A percentile compares a stretch with the other conserved stretches of the same genome.
Evolutionary conservation across 164 flowering plant genomes (phyloP).

Genomic region (Tetrastigma voinierianum): DNA sequence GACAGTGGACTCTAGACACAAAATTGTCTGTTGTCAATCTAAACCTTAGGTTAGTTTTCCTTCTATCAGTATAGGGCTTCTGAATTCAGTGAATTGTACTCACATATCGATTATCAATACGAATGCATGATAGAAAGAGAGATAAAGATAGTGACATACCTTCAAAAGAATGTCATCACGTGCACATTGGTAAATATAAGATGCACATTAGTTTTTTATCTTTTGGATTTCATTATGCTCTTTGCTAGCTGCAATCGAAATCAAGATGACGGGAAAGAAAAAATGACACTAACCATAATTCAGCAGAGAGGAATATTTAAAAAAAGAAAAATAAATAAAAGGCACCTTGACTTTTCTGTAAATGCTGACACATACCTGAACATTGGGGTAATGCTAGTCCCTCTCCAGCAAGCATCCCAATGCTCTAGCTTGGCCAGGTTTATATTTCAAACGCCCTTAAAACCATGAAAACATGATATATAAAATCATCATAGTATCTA

Average conservation of each 20-base stretch:
- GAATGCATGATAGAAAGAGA: background rate
- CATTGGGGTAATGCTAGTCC: slow-evolving; percentile 43
- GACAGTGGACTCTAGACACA: too few relatives aligned
- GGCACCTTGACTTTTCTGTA: background rate
- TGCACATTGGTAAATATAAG: slow-evolving; percentile 84
- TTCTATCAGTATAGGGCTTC: too few relatives aligned
- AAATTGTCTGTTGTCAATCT: too few relatives aligned
- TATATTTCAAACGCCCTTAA: slow-evolving; percentile 36
- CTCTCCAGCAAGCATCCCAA: slow-evolving; percentile 47
- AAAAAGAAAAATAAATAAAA: too few relatives aligned
- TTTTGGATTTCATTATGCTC: slow-evolving; percentile 78
- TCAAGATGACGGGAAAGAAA: background rate
- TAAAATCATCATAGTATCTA: background rate
- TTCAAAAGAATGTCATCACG: slow-evolving; percentile 73
- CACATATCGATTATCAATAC: background rate
- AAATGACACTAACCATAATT: background rate
- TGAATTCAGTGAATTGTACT: too few relatives aligned
- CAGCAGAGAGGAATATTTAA: too few relatives aligned
- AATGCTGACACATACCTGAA: slow-evolving; percentile 27
- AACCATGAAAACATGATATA: background rate
- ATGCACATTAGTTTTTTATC: slow-evolving; percentile 66
- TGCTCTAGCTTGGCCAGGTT: slow-evolving; percentile 31
- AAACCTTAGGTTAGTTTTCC: too few relatives aligned
- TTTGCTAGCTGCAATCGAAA: slow-evolving; percentile 50
- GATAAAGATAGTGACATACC: slow-evolving; percentile 33